A percentile compares a stretch with the other conserved stretches of the same genome.
phyloP scores from a whole-genome alignment of 306 rosid species.

The Sicyos baderoa region DNA sequence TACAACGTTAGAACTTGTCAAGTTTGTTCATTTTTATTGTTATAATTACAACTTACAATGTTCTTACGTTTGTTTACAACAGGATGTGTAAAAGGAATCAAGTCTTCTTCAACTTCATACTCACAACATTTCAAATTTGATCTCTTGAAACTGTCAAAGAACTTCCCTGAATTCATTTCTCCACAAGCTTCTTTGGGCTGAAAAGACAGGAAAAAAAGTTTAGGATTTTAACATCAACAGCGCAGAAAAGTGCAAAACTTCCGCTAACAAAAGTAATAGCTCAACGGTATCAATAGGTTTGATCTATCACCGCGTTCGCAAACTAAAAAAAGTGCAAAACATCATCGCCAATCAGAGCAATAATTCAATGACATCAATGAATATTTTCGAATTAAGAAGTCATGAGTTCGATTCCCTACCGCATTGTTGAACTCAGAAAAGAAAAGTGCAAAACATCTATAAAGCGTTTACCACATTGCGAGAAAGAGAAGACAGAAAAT shows the following conservation, averaged over 20 bases:
- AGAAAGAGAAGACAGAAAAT: slow-evolving; percentile 59
- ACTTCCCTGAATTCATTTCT: slow-evolving; percentile 2
- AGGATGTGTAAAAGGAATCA: slow-evolving; percentile 34
- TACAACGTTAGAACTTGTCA: not conserved
- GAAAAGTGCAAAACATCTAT: too few relatives aligned
- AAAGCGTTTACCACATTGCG: slow-evolving; percentile 10
- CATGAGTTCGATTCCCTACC: too few relatives aligned
- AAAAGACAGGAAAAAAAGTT: not conserved
- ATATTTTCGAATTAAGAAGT: too few relatives aligned
- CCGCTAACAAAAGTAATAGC: not conserved
- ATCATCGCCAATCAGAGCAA: too few relatives aligned
- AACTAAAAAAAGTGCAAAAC: too few relatives aligned
- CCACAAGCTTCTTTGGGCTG: slow-evolving; percentile 11
- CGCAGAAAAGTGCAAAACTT: not conserved
- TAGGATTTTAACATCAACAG: not conserved
- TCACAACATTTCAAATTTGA: slow-evolving; percentile 46
- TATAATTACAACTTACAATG: not conserved
- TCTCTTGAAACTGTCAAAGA: slow-evolving; percentile 16
- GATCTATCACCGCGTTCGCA: too few relatives aligned
- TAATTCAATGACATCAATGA: too few relatives aligned
- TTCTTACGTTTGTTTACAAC: slow-evolving; percentile 63
- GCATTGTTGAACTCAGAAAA: too few relatives aligned
- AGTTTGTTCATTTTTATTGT: not conserved
- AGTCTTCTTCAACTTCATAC: slow-evolving; percentile 41
- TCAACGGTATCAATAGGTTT: too few relatives aligned